A percentile compares a stretch with the other conserved stretches of the same genome.
Evolutionary conservation across 148 eudicot species (phyloP).

Genomic region (Polygonum maritimum): DNA sequence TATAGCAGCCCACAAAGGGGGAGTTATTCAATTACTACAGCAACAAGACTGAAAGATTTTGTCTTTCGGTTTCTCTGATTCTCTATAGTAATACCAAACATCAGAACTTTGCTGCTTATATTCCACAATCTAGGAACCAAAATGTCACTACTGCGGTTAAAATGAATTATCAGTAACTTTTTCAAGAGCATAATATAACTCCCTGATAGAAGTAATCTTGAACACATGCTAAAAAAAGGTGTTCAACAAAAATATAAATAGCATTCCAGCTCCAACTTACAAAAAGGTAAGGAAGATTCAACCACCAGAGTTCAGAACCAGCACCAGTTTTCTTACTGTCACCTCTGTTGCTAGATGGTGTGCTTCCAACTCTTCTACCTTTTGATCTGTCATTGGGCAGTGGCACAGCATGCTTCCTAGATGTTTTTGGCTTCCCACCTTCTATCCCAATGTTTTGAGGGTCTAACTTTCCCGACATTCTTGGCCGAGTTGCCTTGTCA

Average conservation of each 20-base stretch:
- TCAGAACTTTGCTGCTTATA: background rate
- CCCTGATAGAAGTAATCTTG: background rate
- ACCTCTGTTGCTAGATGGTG: constrained; percentile 13
- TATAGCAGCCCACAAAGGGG: background rate
- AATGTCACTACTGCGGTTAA: background rate
- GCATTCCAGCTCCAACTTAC: constrained; percentile 30
- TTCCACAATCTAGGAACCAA: background rate
- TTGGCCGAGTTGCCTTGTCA: constrained; percentile 1
- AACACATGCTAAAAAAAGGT: background rate
- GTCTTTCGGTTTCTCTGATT: background rate
- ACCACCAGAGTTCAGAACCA: constrained; percentile 58
- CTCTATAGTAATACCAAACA: background rate
- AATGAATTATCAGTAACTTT: background rate
- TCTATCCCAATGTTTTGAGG: constrained; percentile 12
- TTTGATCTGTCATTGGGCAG: constrained; percentile 11
- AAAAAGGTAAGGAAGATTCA: constrained; percentile 71
- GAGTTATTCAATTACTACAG: background rate
- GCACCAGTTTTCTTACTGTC: constrained; percentile 16
- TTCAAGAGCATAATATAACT: background rate
- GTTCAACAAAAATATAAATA: background rate
- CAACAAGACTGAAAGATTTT: background rate
- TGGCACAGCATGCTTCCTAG: constrained; percentile 12
- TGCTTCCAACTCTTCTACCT: constrained; percentile 18
- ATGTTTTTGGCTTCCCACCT: constrained; percentile 10
- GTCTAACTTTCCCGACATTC: constrained; percentile 12